Conservation (phyloP, 768 basidiomycete genomes). For the Cubamyces sp. region DNA sequence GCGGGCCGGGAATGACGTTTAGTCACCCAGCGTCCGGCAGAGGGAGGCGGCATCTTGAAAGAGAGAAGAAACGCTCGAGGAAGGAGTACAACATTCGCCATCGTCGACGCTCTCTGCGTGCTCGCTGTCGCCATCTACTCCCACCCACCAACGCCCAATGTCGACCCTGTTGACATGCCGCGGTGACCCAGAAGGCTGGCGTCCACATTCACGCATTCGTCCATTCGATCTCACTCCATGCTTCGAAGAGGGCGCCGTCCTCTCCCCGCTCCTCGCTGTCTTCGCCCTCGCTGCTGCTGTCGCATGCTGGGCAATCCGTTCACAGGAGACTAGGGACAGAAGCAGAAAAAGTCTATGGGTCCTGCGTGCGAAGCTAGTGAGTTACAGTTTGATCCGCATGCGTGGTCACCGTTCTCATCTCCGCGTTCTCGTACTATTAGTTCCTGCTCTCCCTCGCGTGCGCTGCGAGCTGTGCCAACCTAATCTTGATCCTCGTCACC, state of each 20-base stretch:
- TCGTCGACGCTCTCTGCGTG: slow-evolving; percentile 27
- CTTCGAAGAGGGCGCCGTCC: slow-evolving; percentile 73
- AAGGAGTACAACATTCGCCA: slow-evolving; percentile 26
- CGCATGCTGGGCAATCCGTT: slow-evolving; percentile 40
- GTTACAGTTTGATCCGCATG: slow-evolving; percentile 35
- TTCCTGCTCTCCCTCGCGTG: slow-evolving; percentile 51
- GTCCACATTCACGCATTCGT: slow-evolving; percentile 56
- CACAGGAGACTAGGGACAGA: slow-evolving; percentile 36
- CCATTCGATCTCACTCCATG: slow-evolving; percentile 81
- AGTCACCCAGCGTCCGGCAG: slow-evolving; percentile 7
- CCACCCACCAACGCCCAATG: slow-evolving; percentile 15
- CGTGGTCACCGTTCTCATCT: not conserved
- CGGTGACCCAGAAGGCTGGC: slow-evolving; percentile 68
- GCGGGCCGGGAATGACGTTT: slow-evolving; percentile 7
- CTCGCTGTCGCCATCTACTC: slow-evolving; percentile 31
- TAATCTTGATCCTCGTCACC: slow-evolving; percentile 43
- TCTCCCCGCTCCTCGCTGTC: slow-evolving; percentile 54
- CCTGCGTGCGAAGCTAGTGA: slow-evolving; percentile 68
- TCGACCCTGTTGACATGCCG: slow-evolving; percentile 38
- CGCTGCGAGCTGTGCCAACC: slow-evolving; percentile 47
- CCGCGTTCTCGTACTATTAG: slow-evolving; percentile 39
- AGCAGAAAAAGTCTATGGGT: slow-evolving; percentile 54
- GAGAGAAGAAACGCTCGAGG: not conserved
- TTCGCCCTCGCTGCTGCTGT: slow-evolving; percentile 49
- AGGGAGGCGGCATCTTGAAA: not conserved